phyloP scores from a whole-genome alignment of 176 grass and related monocot genomes.

The Lolium perenne region DNA sequence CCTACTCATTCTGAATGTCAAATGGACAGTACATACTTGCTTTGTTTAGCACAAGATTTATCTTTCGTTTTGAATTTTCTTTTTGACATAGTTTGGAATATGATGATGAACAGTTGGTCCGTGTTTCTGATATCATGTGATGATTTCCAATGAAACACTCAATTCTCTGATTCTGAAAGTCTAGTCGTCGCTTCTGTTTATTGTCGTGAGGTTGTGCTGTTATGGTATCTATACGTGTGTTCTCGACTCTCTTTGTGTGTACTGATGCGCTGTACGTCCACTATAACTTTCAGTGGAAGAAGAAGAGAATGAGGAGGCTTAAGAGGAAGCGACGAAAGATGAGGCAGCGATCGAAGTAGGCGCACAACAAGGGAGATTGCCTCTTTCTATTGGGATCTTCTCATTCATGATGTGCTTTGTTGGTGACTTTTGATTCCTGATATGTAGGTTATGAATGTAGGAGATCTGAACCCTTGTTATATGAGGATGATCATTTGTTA shows the following conservation, averaged over 20 bases:
- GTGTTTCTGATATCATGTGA: constrained; percentile 59
- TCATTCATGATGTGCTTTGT: not conserved
- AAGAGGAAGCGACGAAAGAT: constrained; percentile 92
- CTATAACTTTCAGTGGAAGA: constrained; percentile 61
- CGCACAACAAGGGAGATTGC: not conserved
- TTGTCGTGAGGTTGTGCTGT: too few relatives aligned
- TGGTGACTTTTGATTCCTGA: not conserved
- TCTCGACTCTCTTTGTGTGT: too few relatives aligned
- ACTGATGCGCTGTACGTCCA: not conserved
- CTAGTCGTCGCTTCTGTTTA: too few relatives aligned
- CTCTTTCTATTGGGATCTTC: not conserved
- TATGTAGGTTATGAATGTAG: not conserved
- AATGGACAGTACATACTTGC: too few relatives aligned
- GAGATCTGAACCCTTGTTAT: not conserved
- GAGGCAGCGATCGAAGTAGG: constrained; percentile 70
- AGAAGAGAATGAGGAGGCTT: constrained; percentile 88
- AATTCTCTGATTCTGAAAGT: constrained; percentile 24
- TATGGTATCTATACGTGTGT: too few relatives aligned
- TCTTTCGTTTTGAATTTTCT: too few relatives aligned
- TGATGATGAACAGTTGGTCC: constrained; percentile 52
- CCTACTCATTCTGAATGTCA: too few relatives aligned
- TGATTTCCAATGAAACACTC: constrained; percentile 38
- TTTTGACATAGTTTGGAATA: not conserved
- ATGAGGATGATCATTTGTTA: not conserved
- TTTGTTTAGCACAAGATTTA: too few relatives aligned